These are phyloP conservation scores for Thalassia testudinum DNA, from an alignment of 116 monocot species.

Conservation along the genomic window DNA sequence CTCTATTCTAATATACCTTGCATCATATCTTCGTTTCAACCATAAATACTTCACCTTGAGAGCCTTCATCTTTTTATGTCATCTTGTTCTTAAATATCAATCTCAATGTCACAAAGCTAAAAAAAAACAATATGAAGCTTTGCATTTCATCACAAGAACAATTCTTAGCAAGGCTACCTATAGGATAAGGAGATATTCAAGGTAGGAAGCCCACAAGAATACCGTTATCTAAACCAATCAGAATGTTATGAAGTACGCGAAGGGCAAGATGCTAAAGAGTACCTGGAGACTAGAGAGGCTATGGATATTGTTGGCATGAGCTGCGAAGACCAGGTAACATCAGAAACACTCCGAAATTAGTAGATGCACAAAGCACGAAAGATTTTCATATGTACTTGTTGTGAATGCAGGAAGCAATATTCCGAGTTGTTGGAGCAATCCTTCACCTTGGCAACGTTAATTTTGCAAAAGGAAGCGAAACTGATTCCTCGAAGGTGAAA, in stretches of 20 bases:
- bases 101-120: neutral
- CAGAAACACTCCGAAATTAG: neutral
- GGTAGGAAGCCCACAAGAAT: conserved; percentile 58
- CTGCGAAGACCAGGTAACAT: conserved; percentile 74
- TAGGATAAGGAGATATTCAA: conserved; percentile 84
- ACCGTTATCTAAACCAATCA: conserved; percentile 89
- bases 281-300: conserved; percentile 79
- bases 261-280: conserved; percentile 92
- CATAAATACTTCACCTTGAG: neutral
- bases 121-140: neutral
- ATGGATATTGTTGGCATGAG: conserved; percentile 97
- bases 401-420: conserved; percentile 70
- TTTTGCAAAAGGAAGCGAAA: conserved; percentile 87
- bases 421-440: conserved; percentile 84
- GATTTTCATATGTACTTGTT: neutral
- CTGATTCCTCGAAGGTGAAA: conserved; percentile 80
- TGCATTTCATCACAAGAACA: neutral
- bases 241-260: conserved; percentile 83
- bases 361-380: neutral
- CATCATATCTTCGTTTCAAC: neutral
- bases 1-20: neutral
- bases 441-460: conserved; percentile 85
- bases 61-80: neutral
- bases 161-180: conserved; percentile 1
- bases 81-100: no score